These are phyloP conservation scores for Anisodus tanguticus DNA, from an alignment of 257 asterid genomes.

Conservation along the genomic window DNA sequence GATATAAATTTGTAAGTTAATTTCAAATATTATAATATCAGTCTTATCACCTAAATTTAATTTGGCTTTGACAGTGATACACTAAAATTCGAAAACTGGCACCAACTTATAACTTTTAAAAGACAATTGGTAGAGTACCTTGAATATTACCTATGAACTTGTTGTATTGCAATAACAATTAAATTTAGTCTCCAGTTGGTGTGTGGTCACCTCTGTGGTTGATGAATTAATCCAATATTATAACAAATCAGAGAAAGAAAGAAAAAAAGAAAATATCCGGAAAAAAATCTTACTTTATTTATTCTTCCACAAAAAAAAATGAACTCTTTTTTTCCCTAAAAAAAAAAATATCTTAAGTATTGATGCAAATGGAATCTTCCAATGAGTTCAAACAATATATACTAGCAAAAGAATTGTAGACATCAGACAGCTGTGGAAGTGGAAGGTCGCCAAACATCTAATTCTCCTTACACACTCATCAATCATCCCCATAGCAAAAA, in stretches of 20 bases:
- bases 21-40: no score
- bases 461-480: neutral
- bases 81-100: neutral
- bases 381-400: neutral
- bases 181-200: neutral
- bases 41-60: no score
- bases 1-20: neutral
- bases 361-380: neutral
- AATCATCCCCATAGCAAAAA: neutral
- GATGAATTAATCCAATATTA: neutral
- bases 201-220: neutral
- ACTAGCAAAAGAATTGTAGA: neutral
- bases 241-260: neutral
- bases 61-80: no score
- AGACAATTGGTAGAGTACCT: neutral
- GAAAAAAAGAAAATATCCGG: neutral
- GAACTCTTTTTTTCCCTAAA: neutral
- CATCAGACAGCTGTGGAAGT: slow-evolving; percentile 20
- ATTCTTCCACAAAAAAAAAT: neutral
- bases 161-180: neutral
- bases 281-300: neutral
- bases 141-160: neutral
- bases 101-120: neutral
- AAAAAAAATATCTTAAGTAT: neutral
- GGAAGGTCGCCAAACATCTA: slow-evolving; percentile 23